Base-by-base conservation (phyloP, 1,284 basidiomycete genomes). In the Marasmius oreades region DNA sequence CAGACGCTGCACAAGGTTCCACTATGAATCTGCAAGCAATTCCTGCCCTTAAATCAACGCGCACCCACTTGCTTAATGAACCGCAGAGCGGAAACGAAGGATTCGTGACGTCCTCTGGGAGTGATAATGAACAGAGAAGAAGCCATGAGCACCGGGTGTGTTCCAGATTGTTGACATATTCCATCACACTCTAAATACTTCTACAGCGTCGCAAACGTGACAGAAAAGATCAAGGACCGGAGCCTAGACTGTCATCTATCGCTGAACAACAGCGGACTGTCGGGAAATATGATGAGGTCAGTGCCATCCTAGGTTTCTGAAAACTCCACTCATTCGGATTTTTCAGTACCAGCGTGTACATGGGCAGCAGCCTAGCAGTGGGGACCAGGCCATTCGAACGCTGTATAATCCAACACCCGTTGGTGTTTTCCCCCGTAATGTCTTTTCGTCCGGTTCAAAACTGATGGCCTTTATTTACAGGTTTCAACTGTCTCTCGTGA, bases 101-200 rank as follows among this genome's bases (percentile, higher is more conserved):
- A 18, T 16, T 50, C 4, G 47, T 24, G 26, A 50, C 47, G 14
- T 33, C 44, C 23, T 57, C 55, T 7, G 55, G 42, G 20, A 57
- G 55, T 28, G 55, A 57, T 10, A 57, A 42, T 20, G 55, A 57
- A 16, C 22, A 31, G 26, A 37, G 14, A n/a, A 36, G 22, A 37
- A 31, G 33, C 12, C 39, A 20, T 33, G 47, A 31, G 14, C 47
- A 33, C 47, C 23, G 47, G 45, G 31, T 45, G 23, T n/a, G 43
- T 23, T 14, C 4, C 16, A 5, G 22, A 31, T 37, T 20, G 16
- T 36, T 28, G 8, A 16, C 52, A 18, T 46, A 31, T 4, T 31
- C 12, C 18, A 33, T 33, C 6, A 18, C n/a, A 5, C 20, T n/a
- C 31, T 31, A 2, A 26, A 22, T n/a, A 46, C 18, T 31, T n/a